Base-by-base conservation (phyloP, 805 yeast species). In the Saturnispora zaruensis region DNA sequence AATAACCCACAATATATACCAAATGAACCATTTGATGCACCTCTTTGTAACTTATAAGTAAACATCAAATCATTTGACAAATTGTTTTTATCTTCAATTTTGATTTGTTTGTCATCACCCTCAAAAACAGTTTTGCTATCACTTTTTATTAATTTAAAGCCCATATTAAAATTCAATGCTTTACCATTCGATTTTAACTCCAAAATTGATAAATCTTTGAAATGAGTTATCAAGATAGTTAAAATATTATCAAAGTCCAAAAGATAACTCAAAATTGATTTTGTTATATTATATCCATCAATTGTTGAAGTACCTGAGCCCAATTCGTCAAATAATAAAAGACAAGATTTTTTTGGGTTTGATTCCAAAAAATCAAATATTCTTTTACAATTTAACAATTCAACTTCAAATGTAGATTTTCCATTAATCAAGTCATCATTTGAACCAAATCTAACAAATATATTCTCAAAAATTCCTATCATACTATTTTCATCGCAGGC, bases 201-300 rank as follows among this genome's bases (percentile, higher is more conserved):
- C 34, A 84, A 71, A 18, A 70, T 67, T 50, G 81, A 76, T 38
- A 89, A 66, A 18, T 78, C 72, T 5, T 90, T 89, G 58, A 81
- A 89, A 65, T 89, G 97, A 0, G 97, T 89, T 33, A 90, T 85
- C 64, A 88, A 89, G 38, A 89, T 66, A 0, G 84, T 76, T 50
- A 85, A 68, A 0, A 90, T 82, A 4, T 65, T 66, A 3, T 58
- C 43, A 28, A 60, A 62, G n/a, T 46, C 53, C 59, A 62, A 78
- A 63, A 53, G 85, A 56, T 84, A 81, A 48, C 77, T 71, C 49
- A 89, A 66, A 2, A 89, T 79, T 0, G 95, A 70, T 61, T 80
- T 77, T 0, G 96, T 95, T 28, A 89, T 80, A 0, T 95, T 81
- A 41, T 79, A 81, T 0, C 96, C 97, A 64, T 90, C 96, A 46